Base-by-base conservation (phyloP, 192 early-diverging fungal genomes). In the Coemansia sp. region DNA sequence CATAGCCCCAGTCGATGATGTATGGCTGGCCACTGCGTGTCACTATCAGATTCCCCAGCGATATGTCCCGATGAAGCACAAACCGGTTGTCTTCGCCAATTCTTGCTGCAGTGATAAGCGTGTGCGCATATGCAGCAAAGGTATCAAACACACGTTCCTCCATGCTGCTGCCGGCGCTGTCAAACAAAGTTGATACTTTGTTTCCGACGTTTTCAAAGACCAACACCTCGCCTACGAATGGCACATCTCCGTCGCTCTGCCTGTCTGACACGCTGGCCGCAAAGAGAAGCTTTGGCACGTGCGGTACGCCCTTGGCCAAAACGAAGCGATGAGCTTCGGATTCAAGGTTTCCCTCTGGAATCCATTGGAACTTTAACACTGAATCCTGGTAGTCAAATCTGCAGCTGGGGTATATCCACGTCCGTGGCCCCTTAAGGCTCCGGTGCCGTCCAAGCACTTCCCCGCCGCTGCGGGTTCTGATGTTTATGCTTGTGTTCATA, bases 61-160 rank as follows among this genome's bases (percentile, higher is more conserved):
- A 63, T 1, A 63, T 32, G 47, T 63, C 62, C 5, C 62, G 42
- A 36, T 63, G 62, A 3, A 63, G 46, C 4, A 19, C 62, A 32
- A 49, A 63, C 49, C 21, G 6, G 19, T 22, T 22, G 7, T 52
- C 19, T 5, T n/a, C 3, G 19, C 22, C 19, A 21, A 52, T 22
- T 10, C n/a, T 26, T 1, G 45, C 37, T 9, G 62, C 62, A 39
- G 46, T 21, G 6, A 63, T 7, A 6, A 63, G 47, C 13, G 62
- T 63, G 47, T 63, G 62, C 13, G 26, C 46, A 49, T 63, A 63
- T 6, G 19, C 62, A 32, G 62, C 62, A 26, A 63, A 63, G 0
- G 48, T 16, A 37, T 63, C 62, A 19, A 49, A 0, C 12, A 49
- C 12, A 10, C 12, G 1, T 13, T 9, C 5, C 8, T 19, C 12